Conservation (phyloP, 257 asterid species). For the Henckelia pumila region DNA sequence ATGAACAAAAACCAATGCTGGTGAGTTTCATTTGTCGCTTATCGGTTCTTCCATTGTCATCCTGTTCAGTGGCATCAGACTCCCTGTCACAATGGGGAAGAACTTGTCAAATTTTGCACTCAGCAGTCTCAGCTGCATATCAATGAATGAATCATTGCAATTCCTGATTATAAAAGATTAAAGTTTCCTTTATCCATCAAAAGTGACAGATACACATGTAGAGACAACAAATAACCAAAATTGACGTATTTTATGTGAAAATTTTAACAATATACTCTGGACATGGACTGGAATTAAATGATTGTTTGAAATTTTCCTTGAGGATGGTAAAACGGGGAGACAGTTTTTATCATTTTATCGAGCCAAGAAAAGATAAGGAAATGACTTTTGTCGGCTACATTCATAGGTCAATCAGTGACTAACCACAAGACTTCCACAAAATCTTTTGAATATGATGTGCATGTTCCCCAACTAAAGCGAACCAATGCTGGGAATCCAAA, state of each 20-base stretch:
- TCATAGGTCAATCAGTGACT: constrained; percentile 28
- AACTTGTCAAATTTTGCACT: background rate
- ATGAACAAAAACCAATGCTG: constrained; percentile 50
- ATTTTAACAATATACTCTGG: background rate
- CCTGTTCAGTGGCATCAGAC: constrained; percentile 64
- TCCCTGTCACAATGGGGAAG: constrained; percentile 49
- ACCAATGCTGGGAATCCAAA: constrained; percentile 95
- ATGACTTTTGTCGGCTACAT: background rate
- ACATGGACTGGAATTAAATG: no score
- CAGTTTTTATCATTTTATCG: background rate
- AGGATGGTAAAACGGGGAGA: background rate
- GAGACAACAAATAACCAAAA: constrained; percentile 10
- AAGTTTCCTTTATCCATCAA: background rate
- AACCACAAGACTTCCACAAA: constrained; percentile 79
- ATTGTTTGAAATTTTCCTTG: background rate
- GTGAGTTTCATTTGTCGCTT: constrained; percentile 80
- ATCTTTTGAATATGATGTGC: constrained; percentile 66
- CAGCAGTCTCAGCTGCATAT: background rate
- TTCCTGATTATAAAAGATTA: background rate
- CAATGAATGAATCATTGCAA: background rate
- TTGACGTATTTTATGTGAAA: background rate
- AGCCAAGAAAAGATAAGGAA: background rate
- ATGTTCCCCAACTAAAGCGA: constrained; percentile 99
- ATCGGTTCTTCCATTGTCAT: constrained; percentile 37
- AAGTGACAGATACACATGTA: background rate